These are phyloP conservation scores for Trichothecium sympodiale DNA, from an alignment of 2,329 filamentous ascomycete genomes.

Conservation along the genomic window DNA sequence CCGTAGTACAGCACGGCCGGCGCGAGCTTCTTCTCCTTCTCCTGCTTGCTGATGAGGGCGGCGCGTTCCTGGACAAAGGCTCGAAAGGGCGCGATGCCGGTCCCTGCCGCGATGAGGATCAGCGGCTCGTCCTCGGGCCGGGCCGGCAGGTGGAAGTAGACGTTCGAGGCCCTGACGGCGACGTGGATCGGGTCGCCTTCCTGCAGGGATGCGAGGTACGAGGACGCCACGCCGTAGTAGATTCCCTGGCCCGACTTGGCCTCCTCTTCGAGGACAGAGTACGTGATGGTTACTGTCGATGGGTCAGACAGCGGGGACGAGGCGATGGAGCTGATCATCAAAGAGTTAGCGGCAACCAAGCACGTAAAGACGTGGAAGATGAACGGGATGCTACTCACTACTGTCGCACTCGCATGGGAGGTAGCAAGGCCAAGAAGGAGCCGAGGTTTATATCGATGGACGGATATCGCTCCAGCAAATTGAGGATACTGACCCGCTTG, in stretches of 20 bases:
- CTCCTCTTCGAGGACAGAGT: constrained; percentile 49
- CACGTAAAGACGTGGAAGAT: not conserved
- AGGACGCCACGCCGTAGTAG: constrained; percentile 49
- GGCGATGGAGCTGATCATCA: constrained; percentile 52
- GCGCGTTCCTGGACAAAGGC: constrained; percentile 54
- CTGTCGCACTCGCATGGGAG: constrained; percentile 67
- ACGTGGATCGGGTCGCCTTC: constrained; percentile 35
- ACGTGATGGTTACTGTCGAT: constrained; percentile 52
- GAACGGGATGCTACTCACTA: constrained; percentile 36
- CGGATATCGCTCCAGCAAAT: constrained; percentile 55
- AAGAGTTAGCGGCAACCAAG: constrained; percentile 3
- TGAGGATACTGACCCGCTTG: constrained; percentile 48
- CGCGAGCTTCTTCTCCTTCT: constrained; percentile 39
- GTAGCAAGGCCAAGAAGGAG: constrained; percentile 59
- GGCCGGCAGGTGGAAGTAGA: constrained; percentile 11
- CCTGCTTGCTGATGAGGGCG: constrained; percentile 32
- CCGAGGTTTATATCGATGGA: constrained; percentile 50
- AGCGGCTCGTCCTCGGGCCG: constrained; percentile 26
- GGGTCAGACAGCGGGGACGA: constrained; percentile 56
- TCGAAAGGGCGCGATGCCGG: constrained; percentile 51
- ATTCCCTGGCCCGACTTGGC: constrained; percentile 37
- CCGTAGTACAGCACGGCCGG: constrained; percentile 56
- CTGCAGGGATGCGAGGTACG: constrained; percentile 42
- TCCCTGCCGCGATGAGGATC: constrained; percentile 39
- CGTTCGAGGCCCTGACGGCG: constrained; percentile 25